A percentile compares a stretch with the other conserved stretches of the same genome.
Evolutionary conservation across 2,329 filamentous ascomycete species (phyloP).

Genomic region (Alternaria consortialis): DNA sequence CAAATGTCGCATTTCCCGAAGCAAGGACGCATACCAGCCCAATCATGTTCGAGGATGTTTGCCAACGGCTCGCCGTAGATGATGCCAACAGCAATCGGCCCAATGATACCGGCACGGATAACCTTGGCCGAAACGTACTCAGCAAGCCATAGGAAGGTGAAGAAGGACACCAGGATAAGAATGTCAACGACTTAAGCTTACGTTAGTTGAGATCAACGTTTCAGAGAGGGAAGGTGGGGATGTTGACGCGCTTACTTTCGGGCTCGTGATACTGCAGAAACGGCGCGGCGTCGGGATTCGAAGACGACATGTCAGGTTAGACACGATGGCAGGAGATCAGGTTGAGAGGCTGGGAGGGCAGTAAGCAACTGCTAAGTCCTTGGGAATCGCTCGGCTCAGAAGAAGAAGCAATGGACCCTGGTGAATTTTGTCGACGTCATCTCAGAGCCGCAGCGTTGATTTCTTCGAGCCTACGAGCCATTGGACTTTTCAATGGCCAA

Average conservation of each 20-base stretch:
- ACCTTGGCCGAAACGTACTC: constrained; percentile 21
- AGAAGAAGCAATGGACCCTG: not conserved
- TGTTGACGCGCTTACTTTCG: constrained; percentile 3
- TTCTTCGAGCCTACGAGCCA: not conserved
- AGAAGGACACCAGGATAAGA: constrained; percentile 21
- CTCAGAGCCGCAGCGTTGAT: not conserved
- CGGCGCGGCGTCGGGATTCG: not conserved
- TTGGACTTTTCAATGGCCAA: not conserved
- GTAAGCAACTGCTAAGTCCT: constrained; percentile 8
- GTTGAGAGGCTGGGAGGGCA: not conserved
- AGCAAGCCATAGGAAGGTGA: constrained; percentile 20
- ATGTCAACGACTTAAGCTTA: constrained; percentile 15
- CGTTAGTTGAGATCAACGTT: constrained; percentile 1
- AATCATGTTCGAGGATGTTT: constrained; percentile 22
- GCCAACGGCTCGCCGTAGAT: constrained; percentile 21
- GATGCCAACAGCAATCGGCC: constrained; percentile 19
- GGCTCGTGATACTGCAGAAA: constrained; percentile 22
- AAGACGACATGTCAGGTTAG: not conserved
- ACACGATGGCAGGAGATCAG: not conserved
- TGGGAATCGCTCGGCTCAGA: not conserved
- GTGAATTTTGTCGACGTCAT: constrained; percentile 2
- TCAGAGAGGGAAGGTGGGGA: not conserved
- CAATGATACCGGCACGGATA: constrained; percentile 21
- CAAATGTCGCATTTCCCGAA: not conserved
- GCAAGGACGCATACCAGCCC: constrained; percentile 2